Evolutionary conservation across 768 basidiomycete species (phyloP).

Genomic region (Mrakia frigida): DNA sequence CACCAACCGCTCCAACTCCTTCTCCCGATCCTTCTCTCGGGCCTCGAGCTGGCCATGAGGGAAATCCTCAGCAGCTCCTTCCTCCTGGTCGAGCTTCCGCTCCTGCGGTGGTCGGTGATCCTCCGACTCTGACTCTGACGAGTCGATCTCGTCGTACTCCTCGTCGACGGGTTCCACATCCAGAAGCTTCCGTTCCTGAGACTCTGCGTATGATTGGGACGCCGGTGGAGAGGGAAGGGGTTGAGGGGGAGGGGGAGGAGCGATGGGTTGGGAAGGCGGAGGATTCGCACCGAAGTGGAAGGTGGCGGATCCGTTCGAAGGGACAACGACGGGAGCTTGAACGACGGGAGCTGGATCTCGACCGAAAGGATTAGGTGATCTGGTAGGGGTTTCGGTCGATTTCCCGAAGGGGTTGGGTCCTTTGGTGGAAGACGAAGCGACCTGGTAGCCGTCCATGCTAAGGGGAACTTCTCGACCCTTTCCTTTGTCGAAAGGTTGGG

Average conservation of each 20-base stretch:
- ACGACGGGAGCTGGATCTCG: background rate
- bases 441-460: no score
- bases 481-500: background rate
- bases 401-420: background rate
- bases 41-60: background rate
- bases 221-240: background rate
- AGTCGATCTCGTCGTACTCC: background rate
- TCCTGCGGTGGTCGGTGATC: background rate
- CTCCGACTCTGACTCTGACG: background rate
- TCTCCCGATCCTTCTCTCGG: background rate
- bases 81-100: background rate
- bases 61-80: background rate
- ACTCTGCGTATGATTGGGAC: background rate
- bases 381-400: background rate
- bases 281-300: background rate
- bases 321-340: no score
- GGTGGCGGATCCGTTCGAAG: no score
- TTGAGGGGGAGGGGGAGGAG: background rate
- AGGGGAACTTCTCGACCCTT: background rate
- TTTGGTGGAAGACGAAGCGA: background rate
- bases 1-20: background rate
- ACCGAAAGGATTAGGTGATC: background rate
- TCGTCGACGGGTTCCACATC: background rate
- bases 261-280: background rate
- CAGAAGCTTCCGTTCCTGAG: no score